Percentiles rank a stretch among this genome's conserved stretches.
Conservation (phyloP, 2,329 filamentous ascomycete genomes). For the Hymenoscyphus fraxineus region DNA sequence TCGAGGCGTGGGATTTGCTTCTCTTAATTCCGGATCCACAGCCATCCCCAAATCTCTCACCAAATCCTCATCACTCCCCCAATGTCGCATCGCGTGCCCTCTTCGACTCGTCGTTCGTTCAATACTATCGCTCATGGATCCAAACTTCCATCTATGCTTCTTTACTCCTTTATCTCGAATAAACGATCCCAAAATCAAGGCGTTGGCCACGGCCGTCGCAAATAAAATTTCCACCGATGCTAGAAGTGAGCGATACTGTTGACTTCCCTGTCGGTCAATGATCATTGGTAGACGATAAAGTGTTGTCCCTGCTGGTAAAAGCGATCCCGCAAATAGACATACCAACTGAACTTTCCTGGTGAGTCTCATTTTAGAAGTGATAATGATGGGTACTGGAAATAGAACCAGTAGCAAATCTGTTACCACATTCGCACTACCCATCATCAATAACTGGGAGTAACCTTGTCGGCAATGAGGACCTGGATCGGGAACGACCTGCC, state of each 20-base stretch:
- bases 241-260: conserved; percentile 83
- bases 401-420: conserved; percentile 84
- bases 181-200: conserved; percentile 86
- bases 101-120: conserved; percentile 44
- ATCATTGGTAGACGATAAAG: conserved; percentile 78
- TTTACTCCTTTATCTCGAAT: conserved; percentile 86
- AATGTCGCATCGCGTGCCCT: conserved; percentile 57
- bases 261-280: conserved; percentile 64
- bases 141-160: conserved; percentile 75
- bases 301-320: conserved; percentile 75
- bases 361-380: conserved; percentile 69
- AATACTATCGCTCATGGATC: conserved; percentile 58
- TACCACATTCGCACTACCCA: conserved; percentile 83
- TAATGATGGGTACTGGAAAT: conserved; percentile 85
- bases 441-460: conserved; percentile 81
- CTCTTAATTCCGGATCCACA: conserved; percentile 50
- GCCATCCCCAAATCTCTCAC: conserved; percentile 75
- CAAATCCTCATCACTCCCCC: conserved; percentile 89
- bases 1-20: conserved; percentile 27
- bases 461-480: conserved; percentile 81
- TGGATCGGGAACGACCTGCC: conserved; percentile 82
- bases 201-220: conserved; percentile 82
- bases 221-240: conserved; percentile 89
- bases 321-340: conserved; percentile 77
- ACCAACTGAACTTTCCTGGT: conserved; percentile 78